phyloP scores from a whole-genome alignment of 225 moss, liverwort and hornwort species.

The Neckera pumila region DNA sequence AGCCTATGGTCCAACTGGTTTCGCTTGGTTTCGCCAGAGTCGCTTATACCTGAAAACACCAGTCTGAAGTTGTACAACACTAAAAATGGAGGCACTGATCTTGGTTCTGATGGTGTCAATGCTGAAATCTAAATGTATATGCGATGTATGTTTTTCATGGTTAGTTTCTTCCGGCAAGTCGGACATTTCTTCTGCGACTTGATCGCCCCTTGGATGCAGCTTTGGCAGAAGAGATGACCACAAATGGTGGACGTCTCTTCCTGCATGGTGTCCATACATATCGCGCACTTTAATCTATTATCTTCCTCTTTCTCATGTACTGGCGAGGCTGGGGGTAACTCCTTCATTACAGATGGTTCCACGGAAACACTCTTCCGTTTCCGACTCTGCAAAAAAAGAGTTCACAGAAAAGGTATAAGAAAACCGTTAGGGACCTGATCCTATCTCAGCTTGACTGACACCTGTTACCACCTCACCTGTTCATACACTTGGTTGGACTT shows the following conservation, averaged over 20 bases:
- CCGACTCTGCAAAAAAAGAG: conserved; percentile 10
- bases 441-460: background rate
- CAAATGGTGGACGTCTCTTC: conserved; percentile 86
- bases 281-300: conserved; percentile 52
- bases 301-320: conserved; percentile 35
- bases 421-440: background rate
- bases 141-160: conserved; percentile 47
- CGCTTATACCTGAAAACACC: conserved; percentile 2
- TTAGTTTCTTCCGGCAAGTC: conserved; percentile 68
- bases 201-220: conserved; percentile 71
- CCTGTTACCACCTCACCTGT: background rate
- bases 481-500: background rate
- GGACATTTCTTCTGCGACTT: conserved; percentile 77
- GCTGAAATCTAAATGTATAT: conserved; percentile 47
- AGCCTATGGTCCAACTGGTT: background rate
- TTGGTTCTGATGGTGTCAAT: background rate
- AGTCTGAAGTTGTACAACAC: conserved; percentile 1
- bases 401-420: background rate
- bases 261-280: conserved; percentile 91
- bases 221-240: conserved; percentile 80
- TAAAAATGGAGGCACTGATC: background rate
- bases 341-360: background rate
- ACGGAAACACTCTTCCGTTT: conserved; percentile 11
- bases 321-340: background rate
- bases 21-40: background rate